These are phyloP conservation scores for Ajuga reptans DNA, from an alignment of 305 asterid species.

Conservation along the genomic window DNA sequence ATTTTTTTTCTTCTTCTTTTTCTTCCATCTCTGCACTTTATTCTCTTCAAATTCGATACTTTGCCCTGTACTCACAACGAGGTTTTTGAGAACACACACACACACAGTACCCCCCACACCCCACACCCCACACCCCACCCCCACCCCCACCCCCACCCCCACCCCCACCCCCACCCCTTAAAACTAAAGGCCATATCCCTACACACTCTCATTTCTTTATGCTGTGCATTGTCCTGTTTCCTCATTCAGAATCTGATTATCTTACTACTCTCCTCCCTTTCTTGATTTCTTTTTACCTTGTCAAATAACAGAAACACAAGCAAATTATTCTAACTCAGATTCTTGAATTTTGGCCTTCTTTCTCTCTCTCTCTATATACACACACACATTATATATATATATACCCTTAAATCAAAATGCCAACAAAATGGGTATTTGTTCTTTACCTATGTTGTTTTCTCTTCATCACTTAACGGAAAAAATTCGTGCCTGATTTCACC, in stretches of 20 bases:
- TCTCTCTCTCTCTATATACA: not conserved
- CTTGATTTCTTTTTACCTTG: conserved; percentile 18
- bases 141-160: conserved; percentile 14
- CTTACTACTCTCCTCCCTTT: conserved; percentile 23
- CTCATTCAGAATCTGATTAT: conserved; percentile 33
- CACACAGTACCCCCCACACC: too few relatives aligned
- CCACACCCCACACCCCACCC: too few relatives aligned
- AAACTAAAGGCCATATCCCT: conserved; percentile 24
- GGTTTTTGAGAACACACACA: conserved; percentile 38
- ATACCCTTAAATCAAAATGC: conserved; percentile 26
- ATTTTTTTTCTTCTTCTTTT: conserved; percentile 3
- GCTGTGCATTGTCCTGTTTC: conserved; percentile 47
- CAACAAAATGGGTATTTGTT: conserved; percentile 28
- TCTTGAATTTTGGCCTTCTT: conserved; percentile 7
- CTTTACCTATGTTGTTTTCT: conserved; percentile 14
- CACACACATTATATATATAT: not conserved
- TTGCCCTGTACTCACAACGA: conserved; percentile 56
- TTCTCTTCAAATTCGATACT: conserved; percentile 80
- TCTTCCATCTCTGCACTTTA: conserved; percentile 43
- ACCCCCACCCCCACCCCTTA: conserved; percentile 19
- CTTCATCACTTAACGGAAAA: conserved; percentile 20
- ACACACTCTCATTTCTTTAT: conserved; percentile 17
- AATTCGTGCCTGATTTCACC: not conserved
- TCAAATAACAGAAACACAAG: conserved; percentile 4
- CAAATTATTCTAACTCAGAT: conserved; percentile 11